These are phyloP conservation scores for Geotrichum siamense DNA, from an alignment of 1,139 yeast species.

Conservation along the genomic window DNA sequence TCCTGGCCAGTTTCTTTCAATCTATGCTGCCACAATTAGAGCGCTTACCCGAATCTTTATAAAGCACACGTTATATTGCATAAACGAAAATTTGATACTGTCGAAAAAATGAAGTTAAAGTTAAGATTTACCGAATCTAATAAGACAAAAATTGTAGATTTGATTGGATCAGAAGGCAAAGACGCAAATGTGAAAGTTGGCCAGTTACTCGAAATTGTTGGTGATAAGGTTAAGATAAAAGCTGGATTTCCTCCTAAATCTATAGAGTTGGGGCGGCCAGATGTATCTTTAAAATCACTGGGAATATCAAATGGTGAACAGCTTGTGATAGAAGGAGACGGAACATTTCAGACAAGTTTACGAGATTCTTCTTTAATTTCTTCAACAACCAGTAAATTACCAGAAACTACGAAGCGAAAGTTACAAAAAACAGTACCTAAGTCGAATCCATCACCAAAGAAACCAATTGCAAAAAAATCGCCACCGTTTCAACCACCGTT, in stretches of 20 bases:
- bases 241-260: conserved; percentile 57
- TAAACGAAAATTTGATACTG: no score
- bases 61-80: no score
- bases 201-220: conserved; percentile 23
- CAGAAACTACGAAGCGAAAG: neutral
- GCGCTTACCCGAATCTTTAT: no score
- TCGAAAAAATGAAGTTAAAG: conserved; percentile 17
- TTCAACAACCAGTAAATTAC: neutral
- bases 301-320: conserved; percentile 57
- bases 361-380: conserved; percentile 3
- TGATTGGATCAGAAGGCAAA: conserved; percentile 20
- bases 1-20: no score
- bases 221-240: conserved; percentile 34
- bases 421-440: neutral
- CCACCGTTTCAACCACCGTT: neutral
- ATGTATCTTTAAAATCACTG: conserved; percentile 33
- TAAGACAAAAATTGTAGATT: conserved; percentile 6
- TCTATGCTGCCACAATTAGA: no score
- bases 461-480: neutral
- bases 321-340: conserved; percentile 39
- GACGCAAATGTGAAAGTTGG: conserved; percentile 27
- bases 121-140: conserved; percentile 9
- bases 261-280: conserved; percentile 32
- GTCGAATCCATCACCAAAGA: conserved; percentile 1
- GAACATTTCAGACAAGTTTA: no score